phyloP scores from a whole-genome alignment of 2,329 filamentous ascomycete genomes.

The Colletotrichum nymphaeae region DNA sequence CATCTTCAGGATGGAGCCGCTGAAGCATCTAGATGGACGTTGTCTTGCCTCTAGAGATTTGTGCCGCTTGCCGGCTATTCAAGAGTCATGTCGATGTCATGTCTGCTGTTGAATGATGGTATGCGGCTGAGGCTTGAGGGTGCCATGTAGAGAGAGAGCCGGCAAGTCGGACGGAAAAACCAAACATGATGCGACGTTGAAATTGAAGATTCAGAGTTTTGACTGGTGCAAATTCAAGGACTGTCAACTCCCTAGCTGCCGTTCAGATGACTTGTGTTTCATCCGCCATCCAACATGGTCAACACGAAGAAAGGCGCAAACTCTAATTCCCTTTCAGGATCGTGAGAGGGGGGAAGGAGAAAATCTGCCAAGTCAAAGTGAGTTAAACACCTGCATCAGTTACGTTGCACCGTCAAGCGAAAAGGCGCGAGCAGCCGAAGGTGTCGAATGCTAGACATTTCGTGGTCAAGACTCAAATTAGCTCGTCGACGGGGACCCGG shows the following conservation, averaged over 20 bases:
- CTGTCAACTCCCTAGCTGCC: background rate
- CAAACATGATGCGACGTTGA: conserved; percentile 4
- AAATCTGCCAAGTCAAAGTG: background rate
- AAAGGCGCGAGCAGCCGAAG: background rate
- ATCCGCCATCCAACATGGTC: background rate
- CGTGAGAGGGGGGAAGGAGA: background rate
- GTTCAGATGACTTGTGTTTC: conserved; percentile 13
- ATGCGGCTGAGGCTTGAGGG: background rate
- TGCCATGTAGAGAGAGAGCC: background rate
- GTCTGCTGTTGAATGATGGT: background rate
- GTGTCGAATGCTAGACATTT: background rate
- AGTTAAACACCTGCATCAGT: background rate
- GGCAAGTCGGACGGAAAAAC: background rate
- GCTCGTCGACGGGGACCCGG: background rate
- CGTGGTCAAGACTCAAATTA: background rate
- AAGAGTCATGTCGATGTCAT: background rate
- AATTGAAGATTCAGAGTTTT: conserved; percentile 4
- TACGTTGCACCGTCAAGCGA: background rate
- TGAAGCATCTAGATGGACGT: background rate
- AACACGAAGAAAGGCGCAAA: conserved; percentile 6
- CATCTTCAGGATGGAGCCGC: background rate
- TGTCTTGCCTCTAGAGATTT: background rate
- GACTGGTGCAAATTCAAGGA: conserved; percentile 26
- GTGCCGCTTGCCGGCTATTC: background rate
- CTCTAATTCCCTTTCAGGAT: conserved; percentile 7